phyloP scores from a whole-genome alignment of 495 filamentous ascomycete genomes.

The Penicillium bovifimosum region DNA sequence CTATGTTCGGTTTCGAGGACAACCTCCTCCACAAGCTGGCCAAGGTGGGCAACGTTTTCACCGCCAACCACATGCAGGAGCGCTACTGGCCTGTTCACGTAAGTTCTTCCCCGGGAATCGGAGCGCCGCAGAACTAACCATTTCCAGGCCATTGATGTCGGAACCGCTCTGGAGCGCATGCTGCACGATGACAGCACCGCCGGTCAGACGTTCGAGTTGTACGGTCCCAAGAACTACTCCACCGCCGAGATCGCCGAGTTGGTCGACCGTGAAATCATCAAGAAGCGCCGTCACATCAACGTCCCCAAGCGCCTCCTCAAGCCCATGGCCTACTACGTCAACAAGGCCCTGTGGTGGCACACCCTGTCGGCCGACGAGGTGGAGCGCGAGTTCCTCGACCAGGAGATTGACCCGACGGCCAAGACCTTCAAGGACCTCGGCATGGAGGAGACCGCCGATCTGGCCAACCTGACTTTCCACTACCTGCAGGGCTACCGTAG shows the following conservation, averaged over 20 bases:
- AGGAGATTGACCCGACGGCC: conserved; percentile 80
- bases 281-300: conserved; percentile 86
- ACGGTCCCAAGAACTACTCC: conserved; percentile 88
- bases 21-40: conserved; percentile 83
- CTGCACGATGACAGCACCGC: conserved; percentile 84
- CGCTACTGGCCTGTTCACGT: conserved; percentile 89
- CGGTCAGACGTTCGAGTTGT: conserved; percentile 88
- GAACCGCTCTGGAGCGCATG: conserved; percentile 80
- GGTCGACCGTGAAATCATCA: conserved; percentile 88
- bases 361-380: conserved; percentile 78
- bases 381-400: conserved; percentile 91
- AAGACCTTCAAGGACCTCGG: conserved; percentile 95
- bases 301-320: conserved; percentile 74
- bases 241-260: conserved; percentile 79
- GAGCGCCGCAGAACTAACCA: neutral
- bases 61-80: conserved; percentile 88
- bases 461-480: conserved; percentile 78
- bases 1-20: conserved; percentile 93
- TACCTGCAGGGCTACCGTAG: conserved; percentile 89
- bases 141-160: conserved; percentile 76
- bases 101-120: conserved; percentile 28
- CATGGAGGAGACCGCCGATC: conserved; percentile 71
- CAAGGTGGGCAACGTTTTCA: conserved; percentile 70
- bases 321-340: conserved; percentile 63
- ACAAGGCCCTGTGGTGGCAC: conserved; percentile 83